Base-by-base conservation (phyloP, 306 rosid species). In the Luffa aegyptiaca region DNA sequence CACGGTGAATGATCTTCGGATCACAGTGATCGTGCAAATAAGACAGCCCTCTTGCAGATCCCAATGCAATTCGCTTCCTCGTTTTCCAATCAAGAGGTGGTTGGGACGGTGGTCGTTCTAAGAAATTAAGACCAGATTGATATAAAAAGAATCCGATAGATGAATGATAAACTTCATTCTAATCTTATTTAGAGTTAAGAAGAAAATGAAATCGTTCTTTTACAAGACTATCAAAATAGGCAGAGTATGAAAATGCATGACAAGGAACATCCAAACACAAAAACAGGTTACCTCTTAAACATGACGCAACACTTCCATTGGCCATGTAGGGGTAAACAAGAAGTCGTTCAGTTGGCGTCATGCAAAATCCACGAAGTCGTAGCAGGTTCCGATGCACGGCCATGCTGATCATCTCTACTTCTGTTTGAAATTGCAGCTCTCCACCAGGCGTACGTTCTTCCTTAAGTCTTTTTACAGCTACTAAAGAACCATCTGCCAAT, bases 311-410 rank as follows among this genome's bases (percentile, higher is more conserved):
- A 65, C 99, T 96, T 83, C 99, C 98, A 33, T 96, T 96, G 65
- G 99, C 98, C 99, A 96, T 96, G 86, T 90, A 96, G 36, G 98
- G 99, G 86, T 96, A 96, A 80, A 96, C 99, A 83, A 96, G 99
- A 65, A 96, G 84, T 72, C 99, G 89, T 83, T 96, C 99, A 0
- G 99, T 93, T 61, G 99, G 99, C 58, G 99, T 96, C 99, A 96
- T 96, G 83, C 98, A 96, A 81, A 96, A 96, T 7, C 99, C 98
- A 20, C 97, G 98, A 73, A 96, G 80, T 17, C 98, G 91, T 65
- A 96, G 96, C 79, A 93, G 98, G 82, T 96, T 96, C 74, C 99
- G 93, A 86, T 96, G 99, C 82, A 96, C 99, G 37, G 98, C 99
- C 98, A 96, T 91, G 88, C 99, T 96, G 77, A 96, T 96, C 99